Percentiles rank a stretch among this genome's conserved stretches.
Evolutionary conservation across 2,329 filamentous ascomycete genomes (phyloP).

Genomic region (Escovopsis sp.): DNA sequence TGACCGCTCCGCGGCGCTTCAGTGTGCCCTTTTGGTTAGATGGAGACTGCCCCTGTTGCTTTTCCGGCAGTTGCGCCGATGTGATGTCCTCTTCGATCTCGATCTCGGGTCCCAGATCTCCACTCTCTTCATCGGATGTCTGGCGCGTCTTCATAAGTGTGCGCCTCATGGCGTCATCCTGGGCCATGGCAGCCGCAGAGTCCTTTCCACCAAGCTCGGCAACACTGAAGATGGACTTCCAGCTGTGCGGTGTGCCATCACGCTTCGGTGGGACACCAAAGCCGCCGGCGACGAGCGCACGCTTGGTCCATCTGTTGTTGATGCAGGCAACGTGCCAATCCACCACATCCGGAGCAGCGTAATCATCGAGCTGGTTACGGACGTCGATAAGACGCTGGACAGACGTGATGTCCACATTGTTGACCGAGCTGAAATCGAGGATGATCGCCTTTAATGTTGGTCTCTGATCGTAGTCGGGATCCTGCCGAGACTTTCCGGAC

Average conservation of each 20-base stretch:
- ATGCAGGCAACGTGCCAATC: conserved; percentile 96
- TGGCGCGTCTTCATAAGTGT: conserved; percentile 4
- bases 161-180: conserved; percentile 43
- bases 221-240: conserved; percentile 93
- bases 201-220: conserved; percentile 64
- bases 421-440: conserved; percentile 84
- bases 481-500: conserved; percentile 26
- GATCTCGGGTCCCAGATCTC: conserved; percentile 11
- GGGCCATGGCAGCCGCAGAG: conserved; percentile 55
- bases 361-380: conserved; percentile 81
- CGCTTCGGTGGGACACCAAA: conserved; percentile 64
- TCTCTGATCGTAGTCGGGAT: conserved; percentile 23
- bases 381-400: conserved; percentile 89
- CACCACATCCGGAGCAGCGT: conserved; percentile 64
- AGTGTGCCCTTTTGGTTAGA: conserved; percentile 10
- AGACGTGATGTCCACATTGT: conserved; percentile 86
- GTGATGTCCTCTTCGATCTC: conserved; percentile 15
- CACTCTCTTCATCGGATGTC: conserved; percentile 22
- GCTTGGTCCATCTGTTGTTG: conserved; percentile 83
- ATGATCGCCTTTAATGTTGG: conserved; percentile 79
- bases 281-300: conserved; percentile 70
- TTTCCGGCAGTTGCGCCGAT: not conserved
- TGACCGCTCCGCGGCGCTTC: conserved; percentile 43
- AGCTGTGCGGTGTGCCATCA: conserved; percentile 44
- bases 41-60: conserved; percentile 18